These are phyloP conservation scores for Blastomyces percursus DNA, from an alignment of 2,329 filamentous ascomycete genomes.

Conservation along the genomic window DNA sequence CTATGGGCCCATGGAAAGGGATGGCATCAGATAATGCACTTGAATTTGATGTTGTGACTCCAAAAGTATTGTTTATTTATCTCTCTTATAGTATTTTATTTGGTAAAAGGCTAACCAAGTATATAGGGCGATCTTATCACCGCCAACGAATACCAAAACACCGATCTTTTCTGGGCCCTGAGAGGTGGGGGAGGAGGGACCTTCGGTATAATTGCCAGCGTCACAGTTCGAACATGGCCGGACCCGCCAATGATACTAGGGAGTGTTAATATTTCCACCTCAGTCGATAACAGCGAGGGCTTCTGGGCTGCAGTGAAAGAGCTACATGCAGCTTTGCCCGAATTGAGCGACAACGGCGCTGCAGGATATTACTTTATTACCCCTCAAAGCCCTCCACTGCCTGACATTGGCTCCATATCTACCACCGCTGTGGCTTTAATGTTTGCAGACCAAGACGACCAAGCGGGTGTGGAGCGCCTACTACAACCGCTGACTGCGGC, in stretches of 20 bases:
- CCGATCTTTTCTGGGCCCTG: constrained; percentile 54
- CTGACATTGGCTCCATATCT: constrained; percentile 22
- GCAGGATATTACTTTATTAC: constrained; percentile 31
- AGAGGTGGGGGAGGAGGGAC: constrained; percentile 50
- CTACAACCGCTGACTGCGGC: constrained; percentile 15
- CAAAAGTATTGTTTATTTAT: constrained; percentile 13
- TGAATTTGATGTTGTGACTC: constrained; percentile 45
- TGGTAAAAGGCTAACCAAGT: background rate
- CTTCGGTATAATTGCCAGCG: constrained; percentile 46
- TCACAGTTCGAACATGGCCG: constrained; percentile 38
- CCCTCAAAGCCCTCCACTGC: constrained; percentile 18
- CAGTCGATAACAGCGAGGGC: constrained; percentile 7
- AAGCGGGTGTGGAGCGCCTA: constrained; percentile 13
- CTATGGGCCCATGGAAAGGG: constrained; percentile 44
- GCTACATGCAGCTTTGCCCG: constrained; percentile 33
- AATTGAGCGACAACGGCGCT: constrained; percentile 36
- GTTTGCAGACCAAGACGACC: constrained; percentile 21
- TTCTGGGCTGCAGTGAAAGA: constrained; percentile 19
- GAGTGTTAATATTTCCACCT: constrained; percentile 17
- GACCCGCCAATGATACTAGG: constrained; percentile 25
- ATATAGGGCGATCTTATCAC: constrained; percentile 36
- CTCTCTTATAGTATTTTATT: background rate
- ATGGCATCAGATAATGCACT: constrained; percentile 51
- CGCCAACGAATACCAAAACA: constrained; percentile 38
- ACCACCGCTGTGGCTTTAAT: constrained; percentile 10